These are phyloP conservation scores for Kodamaea ohmeri DNA, from an alignment of 1,139 yeast genomes.

Conservation along the genomic window DNA sequence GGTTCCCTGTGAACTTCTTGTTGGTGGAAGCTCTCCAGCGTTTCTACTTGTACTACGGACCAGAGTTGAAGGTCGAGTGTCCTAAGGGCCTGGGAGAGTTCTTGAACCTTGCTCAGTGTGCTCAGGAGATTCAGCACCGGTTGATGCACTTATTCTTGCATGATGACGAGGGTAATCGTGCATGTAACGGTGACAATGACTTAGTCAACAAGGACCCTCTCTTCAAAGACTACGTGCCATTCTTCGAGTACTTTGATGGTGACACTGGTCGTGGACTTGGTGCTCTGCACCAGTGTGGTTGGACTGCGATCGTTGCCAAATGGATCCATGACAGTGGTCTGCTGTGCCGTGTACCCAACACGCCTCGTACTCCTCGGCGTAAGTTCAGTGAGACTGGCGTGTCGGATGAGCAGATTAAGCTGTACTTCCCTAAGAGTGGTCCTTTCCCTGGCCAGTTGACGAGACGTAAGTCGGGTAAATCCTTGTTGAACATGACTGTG, in stretches of 20 bases:
- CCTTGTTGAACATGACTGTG: conserved; percentile 64
- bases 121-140: conserved; percentile 88
- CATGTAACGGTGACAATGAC: conserved; percentile 72
- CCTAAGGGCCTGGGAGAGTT: conserved; percentile 84
- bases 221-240: conserved; percentile 76
- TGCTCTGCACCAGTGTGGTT: conserved; percentile 94
- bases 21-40: conserved; percentile 87
- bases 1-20: conserved; percentile 93
- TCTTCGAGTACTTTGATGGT: conserved; percentile 91
- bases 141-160: conserved; percentile 77
- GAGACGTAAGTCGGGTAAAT: conserved; percentile 71
- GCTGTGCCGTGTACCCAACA: conserved; percentile 52
- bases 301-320: conserved; percentile 94
- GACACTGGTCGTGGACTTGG: conserved; percentile 96
- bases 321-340: conserved; percentile 91
- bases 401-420: conserved; percentile 35
- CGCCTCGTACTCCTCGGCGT: conserved; percentile 46
- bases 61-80: conserved; percentile 81
- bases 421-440: conserved; percentile 42
- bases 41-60: conserved; percentile 87
- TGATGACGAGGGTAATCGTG: conserved; percentile 68
- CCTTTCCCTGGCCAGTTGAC: conserved; percentile 56
- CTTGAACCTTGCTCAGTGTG: conserved; percentile 86
- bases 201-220: conserved; percentile 65
- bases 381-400: conserved; percentile 18